Evolutionary conservation across 331 rosid species (phyloP).

Genomic region (Quercus phellos): DNA sequence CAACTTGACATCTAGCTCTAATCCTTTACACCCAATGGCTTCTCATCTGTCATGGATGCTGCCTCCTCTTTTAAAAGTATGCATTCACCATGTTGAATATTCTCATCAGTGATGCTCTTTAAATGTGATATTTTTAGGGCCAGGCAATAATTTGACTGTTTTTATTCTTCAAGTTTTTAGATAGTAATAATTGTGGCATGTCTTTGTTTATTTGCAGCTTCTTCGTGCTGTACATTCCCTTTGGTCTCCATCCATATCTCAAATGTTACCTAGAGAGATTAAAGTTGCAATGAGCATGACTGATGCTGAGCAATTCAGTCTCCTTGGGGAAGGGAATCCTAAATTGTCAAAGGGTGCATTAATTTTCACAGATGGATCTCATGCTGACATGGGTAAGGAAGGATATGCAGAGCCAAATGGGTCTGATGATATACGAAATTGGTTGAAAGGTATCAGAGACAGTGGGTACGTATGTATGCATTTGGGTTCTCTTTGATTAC

Average conservation of each 20-base stretch:
- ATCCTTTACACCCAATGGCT: conserved; percentile 70
- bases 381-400: conserved; percentile 47
- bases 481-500: background rate
- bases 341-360: conserved; percentile 54
- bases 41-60: conserved; percentile 94
- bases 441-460: conserved; percentile 94
- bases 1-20: conserved; percentile 44
- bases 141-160: background rate
- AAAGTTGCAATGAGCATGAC: conserved; percentile 84
- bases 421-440: conserved; percentile 75
- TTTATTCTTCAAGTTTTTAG: background rate
- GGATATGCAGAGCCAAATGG: conserved; percentile 62
- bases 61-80: conserved; percentile 88
- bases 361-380: conserved; percentile 47
- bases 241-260: conserved; percentile 76
- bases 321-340: conserved; percentile 86
- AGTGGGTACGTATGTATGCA: conserved; percentile 61
- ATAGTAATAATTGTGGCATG: conserved; percentile 13
- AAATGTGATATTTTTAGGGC: conserved; percentile 11
- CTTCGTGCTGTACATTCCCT: conserved; percentile 81
- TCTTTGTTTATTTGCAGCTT: conserved; percentile 54
- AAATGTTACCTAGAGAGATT: conserved; percentile 70
- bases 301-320: conserved; percentile 70
- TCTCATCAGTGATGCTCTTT: conserved; percentile 21
- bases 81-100: conserved; percentile 28